A percentile compares a stretch with the other conserved stretches of the same genome.
Evolutionary conservation across 1,284 basidiomycete species (phyloP).

Genomic region (Apiotrichum gamsii): DNA sequence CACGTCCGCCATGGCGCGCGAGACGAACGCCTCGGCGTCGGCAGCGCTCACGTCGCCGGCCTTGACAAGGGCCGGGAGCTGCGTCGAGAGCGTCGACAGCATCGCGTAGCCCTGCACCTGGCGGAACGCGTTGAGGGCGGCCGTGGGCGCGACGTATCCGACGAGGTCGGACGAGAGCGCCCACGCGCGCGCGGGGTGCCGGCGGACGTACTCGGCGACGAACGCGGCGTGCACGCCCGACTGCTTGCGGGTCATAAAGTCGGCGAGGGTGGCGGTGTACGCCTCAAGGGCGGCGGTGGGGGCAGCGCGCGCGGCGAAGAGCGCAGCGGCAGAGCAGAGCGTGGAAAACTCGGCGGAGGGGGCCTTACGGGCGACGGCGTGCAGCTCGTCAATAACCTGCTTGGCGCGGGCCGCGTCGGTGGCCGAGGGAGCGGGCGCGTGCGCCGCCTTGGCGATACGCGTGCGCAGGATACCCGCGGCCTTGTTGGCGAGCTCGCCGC

Average conservation of each 20-base stretch:
- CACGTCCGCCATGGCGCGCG: slow-evolving; percentile 55
- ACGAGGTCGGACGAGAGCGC: slow-evolving; percentile 55
- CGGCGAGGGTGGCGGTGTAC: slow-evolving; percentile 65
- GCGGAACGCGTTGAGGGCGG: slow-evolving; percentile 66
- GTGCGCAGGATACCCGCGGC: slow-evolving; percentile 69
- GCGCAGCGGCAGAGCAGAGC: slow-evolving; percentile 62
- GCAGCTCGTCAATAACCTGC: slow-evolving; percentile 60
- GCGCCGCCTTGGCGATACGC: slow-evolving; percentile 61
- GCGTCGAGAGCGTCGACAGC: slow-evolving; percentile 60
- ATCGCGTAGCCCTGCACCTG: slow-evolving; percentile 69
- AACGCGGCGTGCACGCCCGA: slow-evolving; percentile 68
- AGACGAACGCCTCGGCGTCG: slow-evolving; percentile 52
- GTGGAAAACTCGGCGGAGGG: slow-evolving; percentile 59
- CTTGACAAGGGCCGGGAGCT: slow-evolving; percentile 55
- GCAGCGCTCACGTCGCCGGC: slow-evolving; percentile 29
- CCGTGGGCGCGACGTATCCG: slow-evolving; percentile 49
- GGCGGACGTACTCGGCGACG: slow-evolving; percentile 70
- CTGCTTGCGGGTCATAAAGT: slow-evolving; percentile 75
- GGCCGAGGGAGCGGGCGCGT: slow-evolving; percentile 45
- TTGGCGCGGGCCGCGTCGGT: slow-evolving; percentile 48
- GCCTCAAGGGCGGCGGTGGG: slow-evolving; percentile 33
- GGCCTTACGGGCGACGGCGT: slow-evolving; percentile 64
- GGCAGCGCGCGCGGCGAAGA: slow-evolving; percentile 64
- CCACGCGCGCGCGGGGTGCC: slow-evolving; percentile 66
- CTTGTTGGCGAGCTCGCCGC: slow-evolving; percentile 73